Evolutionary conservation across 257 asterid genomes (phyloP).

Genomic region (Salvia splendens): DNA sequence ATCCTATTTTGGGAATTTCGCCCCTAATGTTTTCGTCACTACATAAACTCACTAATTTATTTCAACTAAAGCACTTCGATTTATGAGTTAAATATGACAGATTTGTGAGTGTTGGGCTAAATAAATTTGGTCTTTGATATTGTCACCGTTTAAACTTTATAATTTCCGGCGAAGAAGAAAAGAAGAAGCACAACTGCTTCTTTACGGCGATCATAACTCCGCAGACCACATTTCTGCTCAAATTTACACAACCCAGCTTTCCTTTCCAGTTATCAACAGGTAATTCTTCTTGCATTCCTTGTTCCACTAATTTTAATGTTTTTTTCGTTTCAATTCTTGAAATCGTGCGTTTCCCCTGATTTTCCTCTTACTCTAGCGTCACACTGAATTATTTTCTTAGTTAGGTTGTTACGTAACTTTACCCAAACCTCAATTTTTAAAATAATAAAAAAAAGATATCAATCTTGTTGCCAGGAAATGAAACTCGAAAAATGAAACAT

Average conservation of each 20-base stretch:
- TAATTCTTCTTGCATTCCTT: constrained; percentile 14
- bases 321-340: constrained; percentile 23
- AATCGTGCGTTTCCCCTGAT: neutral
- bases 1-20: no score
- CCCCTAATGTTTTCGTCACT: no score
- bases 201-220: constrained; percentile 12
- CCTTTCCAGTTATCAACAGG: constrained; percentile 16
- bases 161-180: constrained; percentile 16
- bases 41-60: neutral
- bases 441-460: neutral
- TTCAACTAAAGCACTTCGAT: neutral
- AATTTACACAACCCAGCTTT: constrained; percentile 10
- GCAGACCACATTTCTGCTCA: constrained; percentile 17
- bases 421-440: neutral
- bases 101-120: neutral
- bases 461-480: neutral
- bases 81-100: neutral
- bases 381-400: neutral
- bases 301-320: neutral
- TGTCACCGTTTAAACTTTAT: constrained; percentile 11
- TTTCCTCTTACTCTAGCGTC: neutral
- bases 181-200: constrained; percentile 27
- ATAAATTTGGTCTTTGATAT: constrained; percentile 3
- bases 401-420: neutral
- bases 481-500: neutral